These are phyloP conservation scores for Bremia lactucae DNA, from an alignment of 352 stramenopile species.

Conservation along the genomic window DNA sequence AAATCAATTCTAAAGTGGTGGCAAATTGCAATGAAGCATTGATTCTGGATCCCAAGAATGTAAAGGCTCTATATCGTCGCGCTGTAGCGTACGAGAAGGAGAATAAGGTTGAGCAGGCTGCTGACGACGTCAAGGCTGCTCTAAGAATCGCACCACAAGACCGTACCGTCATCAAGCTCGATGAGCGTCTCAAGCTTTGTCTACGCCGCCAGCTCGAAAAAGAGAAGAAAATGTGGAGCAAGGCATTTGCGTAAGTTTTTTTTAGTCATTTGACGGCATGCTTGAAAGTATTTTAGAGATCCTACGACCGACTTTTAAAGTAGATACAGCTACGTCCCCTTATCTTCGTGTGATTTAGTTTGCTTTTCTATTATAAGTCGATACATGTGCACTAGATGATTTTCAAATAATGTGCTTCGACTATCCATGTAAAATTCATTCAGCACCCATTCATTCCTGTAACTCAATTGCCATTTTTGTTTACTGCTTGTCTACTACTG, in stretches of 20 bases:
- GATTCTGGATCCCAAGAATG: slow-evolving; percentile 52
- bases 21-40: slow-evolving; percentile 83
- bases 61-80: slow-evolving; percentile 84
- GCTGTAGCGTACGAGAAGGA: slow-evolving; percentile 81
- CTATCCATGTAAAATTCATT: slow-evolving; percentile 14
- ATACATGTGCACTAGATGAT: too few species aligned
- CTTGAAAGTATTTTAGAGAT: too few species aligned
- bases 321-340: too few species aligned
- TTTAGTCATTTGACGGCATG: too few species aligned
- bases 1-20: slow-evolving; percentile 76
- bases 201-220: slow-evolving; percentile 74
- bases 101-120: slow-evolving; percentile 72
- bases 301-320: too few species aligned
- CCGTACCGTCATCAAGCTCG: slow-evolving; percentile 62
- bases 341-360: too few species aligned
- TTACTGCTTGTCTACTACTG: slow-evolving; percentile 19
- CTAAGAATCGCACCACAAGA: slow-evolving; percentile 54
- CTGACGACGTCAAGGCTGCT: slow-evolving; percentile 47
- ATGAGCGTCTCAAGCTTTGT: slow-evolving; percentile 58
- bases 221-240: slow-evolving; percentile 88
- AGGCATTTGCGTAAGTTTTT: slow-evolving; percentile 53
- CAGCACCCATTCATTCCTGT: slow-evolving; percentile 11
- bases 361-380: too few species aligned
- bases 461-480: slow-evolving; percentile 1
- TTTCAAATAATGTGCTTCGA: background rate